phyloP scores from a whole-genome alignment of 2,329 filamentous ascomycete genomes.

The Neofusicoccum ribis region DNA sequence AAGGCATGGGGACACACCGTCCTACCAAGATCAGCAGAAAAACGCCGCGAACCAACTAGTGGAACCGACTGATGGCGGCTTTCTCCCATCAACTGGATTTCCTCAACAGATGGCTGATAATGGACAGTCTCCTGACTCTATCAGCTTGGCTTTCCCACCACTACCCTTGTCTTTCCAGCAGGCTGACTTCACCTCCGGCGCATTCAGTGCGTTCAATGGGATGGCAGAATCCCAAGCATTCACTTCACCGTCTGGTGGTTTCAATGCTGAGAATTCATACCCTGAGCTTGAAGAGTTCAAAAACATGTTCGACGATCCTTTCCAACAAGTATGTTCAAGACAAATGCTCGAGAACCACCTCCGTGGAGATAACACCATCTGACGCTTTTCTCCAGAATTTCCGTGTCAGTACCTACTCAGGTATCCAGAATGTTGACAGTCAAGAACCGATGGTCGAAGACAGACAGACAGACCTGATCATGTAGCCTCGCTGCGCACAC shows the following conservation, averaged over 20 bases:
- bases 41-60: background rate
- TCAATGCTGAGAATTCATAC: background rate
- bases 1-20: background rate
- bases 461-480: background rate
- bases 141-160: slow-evolving; percentile 38
- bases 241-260: background rate
- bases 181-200: slow-evolving; percentile 9
- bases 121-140: slow-evolving; percentile 23
- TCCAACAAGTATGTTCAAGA: background rate
- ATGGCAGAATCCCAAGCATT: background rate
- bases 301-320: background rate
- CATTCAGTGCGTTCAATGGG: slow-evolving; percentile 18
- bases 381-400: background rate
- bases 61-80: background rate
- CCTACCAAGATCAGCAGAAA: background rate
- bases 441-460: background rate
- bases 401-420: background rate
- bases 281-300: background rate
- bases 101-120: slow-evolving; percentile 8
- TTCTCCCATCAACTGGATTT: background rate
- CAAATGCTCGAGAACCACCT: background rate
- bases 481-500: too few relatives aligned
- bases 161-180: slow-evolving; percentile 34
- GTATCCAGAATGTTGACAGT: background rate
- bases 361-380: background rate